These are phyloP conservation scores for Neonectria sp. DNA, from an alignment of 2,329 filamentous ascomycete genomes.

Conservation along the genomic window DNA sequence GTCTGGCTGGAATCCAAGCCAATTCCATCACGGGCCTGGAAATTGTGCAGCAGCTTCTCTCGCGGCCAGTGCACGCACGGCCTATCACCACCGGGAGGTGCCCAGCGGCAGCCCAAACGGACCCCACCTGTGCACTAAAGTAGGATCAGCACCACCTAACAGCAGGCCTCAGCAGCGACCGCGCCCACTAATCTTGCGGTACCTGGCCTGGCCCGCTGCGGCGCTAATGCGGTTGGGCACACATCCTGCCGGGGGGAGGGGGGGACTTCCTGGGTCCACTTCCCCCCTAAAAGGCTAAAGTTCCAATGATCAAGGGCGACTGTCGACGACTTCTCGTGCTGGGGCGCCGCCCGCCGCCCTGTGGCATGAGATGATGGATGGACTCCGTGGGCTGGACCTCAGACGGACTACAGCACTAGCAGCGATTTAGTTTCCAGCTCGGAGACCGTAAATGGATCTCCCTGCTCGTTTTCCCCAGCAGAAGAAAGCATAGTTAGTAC, in stretches of 20 bases:
- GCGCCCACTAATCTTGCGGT: constrained; percentile 34
- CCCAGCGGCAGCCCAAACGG: constrained; percentile 13
- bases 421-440: neutral
- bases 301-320: neutral
- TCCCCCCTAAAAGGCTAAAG: constrained; percentile 10
- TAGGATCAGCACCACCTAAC: neutral
- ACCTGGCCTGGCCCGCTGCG: constrained; percentile 30
- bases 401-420: neutral
- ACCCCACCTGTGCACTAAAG: neutral
- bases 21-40: constrained; percentile 5
- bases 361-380: neutral
- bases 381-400: neutral
- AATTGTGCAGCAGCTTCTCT: constrained; percentile 14
- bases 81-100: constrained; percentile 17
- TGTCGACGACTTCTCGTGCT: neutral
- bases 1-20: constrained; percentile 14
- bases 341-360: neutral
- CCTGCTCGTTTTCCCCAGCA: neutral
- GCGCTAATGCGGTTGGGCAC: constrained; percentile 43
- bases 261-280: constrained; percentile 9
- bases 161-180: constrained; percentile 31
- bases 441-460: neutral
- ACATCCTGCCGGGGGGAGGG: constrained; percentile 13
- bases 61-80: neutral
- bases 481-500: constrained; percentile 14